Percentiles rank a stretch among this genome's conserved stretches.
Evolutionary conservation across 2,329 filamentous ascomycete genomes (phyloP).

Genomic region (Fusarium brevicatenulatum): DNA sequence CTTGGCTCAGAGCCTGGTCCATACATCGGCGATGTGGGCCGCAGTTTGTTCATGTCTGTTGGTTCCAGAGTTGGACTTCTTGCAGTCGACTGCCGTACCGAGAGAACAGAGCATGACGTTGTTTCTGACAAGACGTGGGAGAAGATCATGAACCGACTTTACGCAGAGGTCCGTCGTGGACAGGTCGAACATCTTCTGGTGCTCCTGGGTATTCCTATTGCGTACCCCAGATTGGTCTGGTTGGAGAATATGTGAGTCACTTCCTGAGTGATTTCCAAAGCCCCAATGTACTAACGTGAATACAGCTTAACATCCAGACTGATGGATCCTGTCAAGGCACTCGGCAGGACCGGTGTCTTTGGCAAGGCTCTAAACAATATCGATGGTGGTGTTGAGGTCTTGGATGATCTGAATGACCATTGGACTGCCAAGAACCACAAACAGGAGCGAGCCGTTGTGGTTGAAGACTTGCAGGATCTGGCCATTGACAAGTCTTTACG

Average conservation of each 20-base stretch:
- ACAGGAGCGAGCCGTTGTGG: slow-evolving; percentile 83
- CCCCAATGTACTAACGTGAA: slow-evolving; percentile 47
- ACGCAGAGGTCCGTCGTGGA: slow-evolving; percentile 82
- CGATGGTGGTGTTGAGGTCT: slow-evolving; percentile 89
- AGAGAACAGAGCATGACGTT: slow-evolving; percentile 85
- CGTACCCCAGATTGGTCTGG: slow-evolving; percentile 80
- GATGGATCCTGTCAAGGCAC: slow-evolving; percentile 89
- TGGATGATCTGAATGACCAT: slow-evolving; percentile 94
- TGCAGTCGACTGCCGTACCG: slow-evolving; percentile 90
- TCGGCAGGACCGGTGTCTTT: slow-evolving; percentile 83
- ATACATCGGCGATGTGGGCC: slow-evolving; percentile 87
- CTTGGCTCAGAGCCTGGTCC: slow-evolving; percentile 83
- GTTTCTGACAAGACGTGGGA: slow-evolving; percentile 85
- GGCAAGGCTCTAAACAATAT: slow-evolving; percentile 87
- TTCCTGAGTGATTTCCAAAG: background rate
- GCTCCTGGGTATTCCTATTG: slow-evolving; percentile 83
- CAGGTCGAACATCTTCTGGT: slow-evolving; percentile 92
- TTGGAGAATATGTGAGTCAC: slow-evolving; percentile 72
- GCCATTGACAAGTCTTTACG: slow-evolving; percentile 92
- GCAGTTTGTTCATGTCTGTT: slow-evolving; percentile 85
- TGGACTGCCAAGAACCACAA: slow-evolving; percentile 98
- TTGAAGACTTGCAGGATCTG: slow-evolving; percentile 92
- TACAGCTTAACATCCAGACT: slow-evolving; percentile 79
- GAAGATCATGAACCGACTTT: slow-evolving; percentile 85
- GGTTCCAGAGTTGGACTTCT: slow-evolving; percentile 83